phyloP scores from a whole-genome alignment of 192 early-diverging fungal species.

The Mycoemilia scoparia region DNA sequence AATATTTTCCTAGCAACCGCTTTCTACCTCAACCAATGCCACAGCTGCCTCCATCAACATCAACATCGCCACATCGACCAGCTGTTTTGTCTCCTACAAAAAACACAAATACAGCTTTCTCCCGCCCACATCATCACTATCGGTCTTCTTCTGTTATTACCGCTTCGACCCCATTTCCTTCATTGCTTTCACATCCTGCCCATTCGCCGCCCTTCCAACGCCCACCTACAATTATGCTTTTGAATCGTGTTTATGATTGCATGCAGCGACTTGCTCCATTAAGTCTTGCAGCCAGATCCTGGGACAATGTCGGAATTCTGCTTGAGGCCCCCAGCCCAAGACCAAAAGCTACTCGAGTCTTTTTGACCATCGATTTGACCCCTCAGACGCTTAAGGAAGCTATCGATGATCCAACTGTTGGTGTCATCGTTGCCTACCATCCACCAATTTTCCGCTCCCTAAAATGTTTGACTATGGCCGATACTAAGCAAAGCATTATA shows the following conservation, averaged over 20 bases:
- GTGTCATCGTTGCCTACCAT: slow-evolving; percentile 84
- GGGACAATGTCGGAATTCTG: slow-evolving; percentile 91
- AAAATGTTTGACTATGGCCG: slow-evolving; percentile 54
- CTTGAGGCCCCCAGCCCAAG: slow-evolving; percentile 68
- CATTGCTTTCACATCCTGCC: slow-evolving; percentile 1
- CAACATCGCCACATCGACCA: too few relatives aligned
- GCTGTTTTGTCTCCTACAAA: too few relatives aligned
- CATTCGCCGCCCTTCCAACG: slow-evolving; percentile 2
- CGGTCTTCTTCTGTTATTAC: slow-evolving; percentile 1
- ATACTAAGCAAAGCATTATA: slow-evolving; percentile 66
- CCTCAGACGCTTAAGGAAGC: slow-evolving; percentile 57
- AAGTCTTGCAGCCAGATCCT: slow-evolving; percentile 54
- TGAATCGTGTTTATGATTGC: slow-evolving; percentile 25
- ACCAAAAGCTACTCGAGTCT: slow-evolving; percentile 44
- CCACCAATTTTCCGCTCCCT: slow-evolving; percentile 76
- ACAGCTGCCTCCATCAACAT: too few relatives aligned
- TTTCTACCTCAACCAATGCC: too few relatives aligned
- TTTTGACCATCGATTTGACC: slow-evolving; percentile 87
- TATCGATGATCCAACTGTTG: slow-evolving; percentile 49
- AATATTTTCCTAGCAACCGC: too few relatives aligned
- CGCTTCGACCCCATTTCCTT: slow-evolving; percentile 1
- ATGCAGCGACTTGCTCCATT: slow-evolving; percentile 78
- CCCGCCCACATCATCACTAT: neutral
- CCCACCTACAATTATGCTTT: slow-evolving; percentile 19
- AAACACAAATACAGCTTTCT: neutral